phyloP scores from a whole-genome alignment of 2,329 filamentous ascomycete species.

The Pestalotiopsis sp. region DNA sequence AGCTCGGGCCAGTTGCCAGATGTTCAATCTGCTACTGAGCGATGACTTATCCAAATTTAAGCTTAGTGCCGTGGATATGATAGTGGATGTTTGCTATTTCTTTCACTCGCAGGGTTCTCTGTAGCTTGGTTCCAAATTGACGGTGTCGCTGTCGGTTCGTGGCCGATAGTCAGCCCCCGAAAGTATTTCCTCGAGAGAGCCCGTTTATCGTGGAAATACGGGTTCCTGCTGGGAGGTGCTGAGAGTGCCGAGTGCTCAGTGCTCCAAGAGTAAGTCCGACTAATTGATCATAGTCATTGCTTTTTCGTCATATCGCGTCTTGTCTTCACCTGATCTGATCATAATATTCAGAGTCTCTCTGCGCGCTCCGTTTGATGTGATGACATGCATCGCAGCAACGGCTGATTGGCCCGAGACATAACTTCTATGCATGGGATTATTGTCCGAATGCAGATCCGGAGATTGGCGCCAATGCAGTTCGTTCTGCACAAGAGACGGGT shows the following conservation, averaged over 20 bases:
- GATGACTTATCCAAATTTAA: neutral
- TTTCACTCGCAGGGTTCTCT: neutral
- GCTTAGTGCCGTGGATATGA: neutral
- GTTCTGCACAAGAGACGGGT: neutral
- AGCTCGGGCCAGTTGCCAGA: neutral
- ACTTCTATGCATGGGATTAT: neutral
- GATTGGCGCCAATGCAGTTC: neutral
- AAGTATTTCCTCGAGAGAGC: neutral
- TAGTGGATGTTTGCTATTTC: neutral
- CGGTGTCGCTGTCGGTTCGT: neutral
- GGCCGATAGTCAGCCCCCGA: neutral
- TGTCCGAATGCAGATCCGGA: neutral
- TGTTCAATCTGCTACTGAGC: neutral
- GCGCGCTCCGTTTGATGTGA: neutral
- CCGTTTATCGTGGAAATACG: neutral
- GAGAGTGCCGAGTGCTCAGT: no score
- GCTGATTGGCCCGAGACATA: neutral
- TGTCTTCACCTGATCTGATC: neutral
- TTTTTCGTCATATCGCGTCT: neutral
- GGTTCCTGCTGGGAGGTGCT: neutral
- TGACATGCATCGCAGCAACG: neutral
- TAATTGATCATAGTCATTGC: neutral
- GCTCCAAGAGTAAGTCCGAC: neutral
- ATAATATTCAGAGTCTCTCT: neutral
- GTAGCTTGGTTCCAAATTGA: neutral